Evolutionary conservation across 192 early-diverging fungal genomes (phyloP).

Genomic region (Radiomyces spectabilis): DNA sequence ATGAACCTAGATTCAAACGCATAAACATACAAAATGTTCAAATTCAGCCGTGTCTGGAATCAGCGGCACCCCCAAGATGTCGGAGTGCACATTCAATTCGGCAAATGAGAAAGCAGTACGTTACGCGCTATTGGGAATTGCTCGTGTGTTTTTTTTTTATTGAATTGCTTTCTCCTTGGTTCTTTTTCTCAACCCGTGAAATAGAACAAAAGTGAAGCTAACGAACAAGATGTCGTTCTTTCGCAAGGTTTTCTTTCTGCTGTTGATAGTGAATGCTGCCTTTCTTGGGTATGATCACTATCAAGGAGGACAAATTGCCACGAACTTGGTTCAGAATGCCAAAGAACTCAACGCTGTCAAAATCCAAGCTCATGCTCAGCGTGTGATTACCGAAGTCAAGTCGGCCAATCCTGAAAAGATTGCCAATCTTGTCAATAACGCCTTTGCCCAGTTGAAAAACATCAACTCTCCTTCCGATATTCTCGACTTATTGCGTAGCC

Average conservation of each 20-base stretch:
- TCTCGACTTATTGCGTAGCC: conserved; percentile 8
- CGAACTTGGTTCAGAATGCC: conserved; percentile 22
- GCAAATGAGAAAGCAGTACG: too few species aligned
- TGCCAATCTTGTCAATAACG: conserved; percentile 14
- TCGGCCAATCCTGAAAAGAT: conserved; percentile 14
- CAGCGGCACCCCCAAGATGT: too few species aligned
- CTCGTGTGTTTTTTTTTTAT: too few species aligned
- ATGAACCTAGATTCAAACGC: too few species aligned
- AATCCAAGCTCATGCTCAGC: conserved; percentile 4
- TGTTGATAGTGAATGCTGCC: conserved; percentile 17
- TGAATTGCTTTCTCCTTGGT: too few species aligned
- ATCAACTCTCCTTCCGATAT: conserved; percentile 20
- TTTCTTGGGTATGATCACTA: conserved; percentile 26
- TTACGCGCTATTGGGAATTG: too few species aligned
- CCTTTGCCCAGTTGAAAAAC: conserved; percentile 27
- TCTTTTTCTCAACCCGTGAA: too few species aligned
- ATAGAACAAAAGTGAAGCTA: too few species aligned
- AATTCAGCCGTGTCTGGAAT: too few species aligned
- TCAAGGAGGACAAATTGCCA: conserved; percentile 21
- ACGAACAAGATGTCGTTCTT: conserved; percentile 28
- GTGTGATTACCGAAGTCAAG: conserved; percentile 8
- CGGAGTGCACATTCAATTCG: too few species aligned
- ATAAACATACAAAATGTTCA: too few species aligned
- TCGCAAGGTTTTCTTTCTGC: conserved; percentile 24
- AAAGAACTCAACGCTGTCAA: conserved; percentile 22